Evolutionary conservation across 306 rosid species (phyloP), one percentile per base, ranked within the genome.

Genomic region (Fragaria nilgerrensis): DNA sequence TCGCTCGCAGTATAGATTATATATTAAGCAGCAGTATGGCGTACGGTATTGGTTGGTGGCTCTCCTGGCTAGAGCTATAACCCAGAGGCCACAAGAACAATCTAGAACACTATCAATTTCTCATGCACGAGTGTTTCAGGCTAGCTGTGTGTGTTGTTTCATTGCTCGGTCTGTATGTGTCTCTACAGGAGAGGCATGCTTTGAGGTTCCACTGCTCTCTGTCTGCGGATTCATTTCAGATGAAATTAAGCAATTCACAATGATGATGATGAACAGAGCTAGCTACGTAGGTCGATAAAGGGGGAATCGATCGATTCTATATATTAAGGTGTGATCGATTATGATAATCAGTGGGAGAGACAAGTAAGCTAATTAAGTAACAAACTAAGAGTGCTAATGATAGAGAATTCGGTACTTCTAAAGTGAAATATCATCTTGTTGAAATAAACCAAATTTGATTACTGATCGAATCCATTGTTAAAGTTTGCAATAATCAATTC

Each of bases 51-150:
- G 78, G 73, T 72, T 76, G 65, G 72, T 78, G 72, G 36, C 36
- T 63, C 58, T 39, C 23, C 36, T 32, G 23, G 53, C 59, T 52
- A 7, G 59, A 19, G 15, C 45, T 39, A 58, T 16, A 68, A 7
- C 48, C 53, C 52, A 37, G 50, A 7, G 5, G 14, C 6, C 32
- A 29, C 27, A 70, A 72, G 59, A 69, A 79, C 68, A 66, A 58
- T 79, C 79, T 45, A 64, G 83, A 82, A 71, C 12, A 71, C 12
- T 7, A 68, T 61, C 79, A 37, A 37, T 78, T 83, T 69, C 69
- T 65, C 69, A 48, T 88, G 91, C 96, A 90, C 96, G 88, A 85
- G 85, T 84, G 88, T 71, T 76, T 80, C 85, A 74, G 22, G 50
- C 76, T 32, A 32, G 36, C 36, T 2, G 63, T 50, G 34, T 50